Evolutionary conservation across 495 filamentous ascomycete species (phyloP).

Genomic region (Daldinia loculata): DNA sequence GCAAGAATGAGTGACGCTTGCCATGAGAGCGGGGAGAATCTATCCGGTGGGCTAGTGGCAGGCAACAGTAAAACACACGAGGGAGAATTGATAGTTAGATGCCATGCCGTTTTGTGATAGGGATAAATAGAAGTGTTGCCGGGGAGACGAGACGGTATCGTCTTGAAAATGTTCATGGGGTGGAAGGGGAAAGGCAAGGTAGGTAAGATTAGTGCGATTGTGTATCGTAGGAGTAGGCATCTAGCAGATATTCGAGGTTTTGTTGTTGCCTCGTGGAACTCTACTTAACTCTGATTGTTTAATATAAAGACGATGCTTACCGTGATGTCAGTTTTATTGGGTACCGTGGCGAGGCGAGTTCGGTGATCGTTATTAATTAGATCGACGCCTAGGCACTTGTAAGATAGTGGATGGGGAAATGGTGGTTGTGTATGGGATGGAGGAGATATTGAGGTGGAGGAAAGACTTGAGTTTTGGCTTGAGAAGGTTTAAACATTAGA

Average conservation of each 20-base stretch:
- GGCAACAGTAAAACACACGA: background rate
- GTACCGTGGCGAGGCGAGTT: background rate
- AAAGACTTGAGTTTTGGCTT: background rate
- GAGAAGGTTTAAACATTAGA: background rate
- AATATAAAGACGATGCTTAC: background rate
- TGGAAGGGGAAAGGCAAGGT: background rate
- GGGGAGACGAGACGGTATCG: background rate
- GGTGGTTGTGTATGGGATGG: background rate
- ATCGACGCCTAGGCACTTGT: too few species aligned
- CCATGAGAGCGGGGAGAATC: background rate
- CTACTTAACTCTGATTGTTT: background rate
- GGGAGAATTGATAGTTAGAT: background rate
- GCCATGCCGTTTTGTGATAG: too few species aligned
- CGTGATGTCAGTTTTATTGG: too few species aligned
- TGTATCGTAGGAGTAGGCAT: background rate
- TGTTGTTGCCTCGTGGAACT: background rate
- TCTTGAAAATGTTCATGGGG: background rate
- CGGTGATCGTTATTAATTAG: too few species aligned
- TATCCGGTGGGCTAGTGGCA: background rate
- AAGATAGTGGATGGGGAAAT: background rate
- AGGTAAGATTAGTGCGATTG: background rate
- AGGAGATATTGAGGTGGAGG: background rate
- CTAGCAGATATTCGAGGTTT: background rate
- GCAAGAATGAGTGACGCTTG: background rate
- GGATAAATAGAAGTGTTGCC: background rate